Base-by-base conservation (phyloP, 768 basidiomycete species). In the Tulasnella sp. region DNA sequence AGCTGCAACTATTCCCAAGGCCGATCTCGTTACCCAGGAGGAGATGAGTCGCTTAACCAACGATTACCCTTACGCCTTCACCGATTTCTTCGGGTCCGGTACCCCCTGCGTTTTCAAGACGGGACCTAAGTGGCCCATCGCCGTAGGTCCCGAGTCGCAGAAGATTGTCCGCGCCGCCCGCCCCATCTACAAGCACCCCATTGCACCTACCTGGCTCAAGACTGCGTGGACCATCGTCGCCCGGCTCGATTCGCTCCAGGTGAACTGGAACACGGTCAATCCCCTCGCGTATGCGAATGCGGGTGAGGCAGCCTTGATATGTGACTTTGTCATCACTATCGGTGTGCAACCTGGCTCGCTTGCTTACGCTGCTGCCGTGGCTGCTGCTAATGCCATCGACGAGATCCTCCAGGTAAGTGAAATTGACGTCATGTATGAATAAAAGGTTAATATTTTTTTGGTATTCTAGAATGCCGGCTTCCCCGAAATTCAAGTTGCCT, bases 291-390 rank as follows among this genome's bases (percentile, higher is more conserved):
- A 33, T 33, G 62, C 60, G 10, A 31, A 62, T 10, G 60, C 43
- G 3, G 61, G 58, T 29, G 25, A 58, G 62, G 50, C 42, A 29
- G 31, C 34, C 19, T 34, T 32, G 0, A 48, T 62, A 49, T 50
- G 63, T 54, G 44, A 56, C 3, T 32, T 64, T 44, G 22, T 64
- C 20, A 27, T 64, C 19, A 57, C 39, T 24, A 57, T 64, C 45
- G 63, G 62, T 24, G 63, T 64, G 32, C 43, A 47, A 34, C 62
- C 62, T 45, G 4, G 39, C 19, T 56, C 63, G 41, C 64, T 64
- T 54, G 1, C 25, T 44, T 60, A 56, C 48, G 59, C 59, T 2
- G 54, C 3, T 29, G 63, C 62, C 47, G 48, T 55, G 8, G 46
- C 57, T 37, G 58, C 57, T 43, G 57, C 62, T 45, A 39, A 24